Conservation (phyloP, 345 rosid species). For the Bruguiera gymnorhiza region DNA sequence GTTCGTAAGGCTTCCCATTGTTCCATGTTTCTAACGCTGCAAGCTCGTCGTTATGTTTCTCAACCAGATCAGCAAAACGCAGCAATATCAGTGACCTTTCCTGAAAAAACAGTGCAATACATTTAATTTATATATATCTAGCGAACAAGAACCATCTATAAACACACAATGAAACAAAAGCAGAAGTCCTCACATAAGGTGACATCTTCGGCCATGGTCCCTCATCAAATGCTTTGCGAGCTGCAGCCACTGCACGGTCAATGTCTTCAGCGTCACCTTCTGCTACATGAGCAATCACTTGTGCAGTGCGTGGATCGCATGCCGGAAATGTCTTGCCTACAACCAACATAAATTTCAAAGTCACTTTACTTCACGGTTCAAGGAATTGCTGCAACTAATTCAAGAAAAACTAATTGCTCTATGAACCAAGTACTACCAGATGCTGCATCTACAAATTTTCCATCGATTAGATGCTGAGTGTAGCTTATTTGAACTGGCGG, state of each 20-base stretch:
- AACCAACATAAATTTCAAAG: not conserved
- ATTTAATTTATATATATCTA: not conserved
- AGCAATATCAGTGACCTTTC: constrained; percentile 68
- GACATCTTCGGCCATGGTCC: constrained; percentile 97
- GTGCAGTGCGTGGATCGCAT: constrained; percentile 78
- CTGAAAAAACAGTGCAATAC: constrained; percentile 30
- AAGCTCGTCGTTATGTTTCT: constrained; percentile 73
- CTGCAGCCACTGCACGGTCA: constrained; percentile 77
- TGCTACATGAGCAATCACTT: constrained; percentile 78
- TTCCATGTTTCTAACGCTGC: constrained; percentile 91
- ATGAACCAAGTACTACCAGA: constrained; percentile 41
- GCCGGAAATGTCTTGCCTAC: constrained; percentile 75
- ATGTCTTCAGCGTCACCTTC: constrained; percentile 92
- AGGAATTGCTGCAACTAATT: not conserved
- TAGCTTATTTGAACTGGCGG: constrained; percentile 56
- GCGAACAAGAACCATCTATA: constrained; percentile 1
- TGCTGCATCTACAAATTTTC: constrained; percentile 71
- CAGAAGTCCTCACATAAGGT: constrained; percentile 56
- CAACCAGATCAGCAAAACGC: constrained; percentile 79
- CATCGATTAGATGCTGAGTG: constrained; percentile 66
- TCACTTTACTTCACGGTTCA: constrained; percentile 2
- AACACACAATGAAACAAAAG: not conserved
- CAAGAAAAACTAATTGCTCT: not conserved
- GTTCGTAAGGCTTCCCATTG: constrained; percentile 78
- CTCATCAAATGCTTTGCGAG: constrained; percentile 92